Percentiles rank a stretch among this genome's conserved stretches.
Conservation (phyloP, 1,139 yeast genomes). For the Yamadazyma songkhlaensis region DNA sequence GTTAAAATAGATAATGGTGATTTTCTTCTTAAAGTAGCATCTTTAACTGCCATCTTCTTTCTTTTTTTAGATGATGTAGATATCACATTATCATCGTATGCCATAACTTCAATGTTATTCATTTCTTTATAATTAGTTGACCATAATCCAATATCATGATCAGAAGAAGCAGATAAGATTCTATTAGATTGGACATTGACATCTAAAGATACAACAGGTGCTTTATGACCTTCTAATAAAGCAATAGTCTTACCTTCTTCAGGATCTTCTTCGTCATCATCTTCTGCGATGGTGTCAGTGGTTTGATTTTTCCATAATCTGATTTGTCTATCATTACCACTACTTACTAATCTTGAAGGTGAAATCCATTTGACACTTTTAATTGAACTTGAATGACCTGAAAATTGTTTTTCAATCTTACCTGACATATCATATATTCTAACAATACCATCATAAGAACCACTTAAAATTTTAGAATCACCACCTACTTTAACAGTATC, state of each 20-base stretch:
- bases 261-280: constrained; percentile 41
- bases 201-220: constrained; percentile 77
- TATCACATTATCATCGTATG: constrained; percentile 43
- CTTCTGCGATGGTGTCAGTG: constrained; percentile 31
- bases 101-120: constrained; percentile 67
- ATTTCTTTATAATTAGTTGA: constrained; percentile 82
- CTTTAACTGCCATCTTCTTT: constrained; percentile 76
- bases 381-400: constrained; percentile 86
- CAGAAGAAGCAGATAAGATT: constrained; percentile 83
- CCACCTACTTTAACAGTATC: constrained; percentile 44
- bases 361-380: constrained; percentile 78
- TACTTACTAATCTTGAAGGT: constrained; percentile 74
- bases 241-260: constrained; percentile 79
- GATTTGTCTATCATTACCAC: constrained; percentile 85
- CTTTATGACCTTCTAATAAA: constrained; percentile 83
- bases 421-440: constrained; percentile 87
- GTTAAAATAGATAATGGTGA: constrained; percentile 76
- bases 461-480: constrained; percentile 64
- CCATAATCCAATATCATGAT: constrained; percentile 83
- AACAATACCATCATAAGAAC: constrained; percentile 92
- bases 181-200: constrained; percentile 50
- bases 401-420: constrained; percentile 73
- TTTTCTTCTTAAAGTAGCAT: constrained; percentile 73
- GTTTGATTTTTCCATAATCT: constrained; percentile 76
- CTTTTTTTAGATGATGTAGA: constrained; percentile 88